A percentile compares a stretch with the other conserved stretches of the same genome.
Evolutionary conservation across 192 early-diverging fungal genomes (phyloP).

Genomic region (Podila clonocystis): DNA sequence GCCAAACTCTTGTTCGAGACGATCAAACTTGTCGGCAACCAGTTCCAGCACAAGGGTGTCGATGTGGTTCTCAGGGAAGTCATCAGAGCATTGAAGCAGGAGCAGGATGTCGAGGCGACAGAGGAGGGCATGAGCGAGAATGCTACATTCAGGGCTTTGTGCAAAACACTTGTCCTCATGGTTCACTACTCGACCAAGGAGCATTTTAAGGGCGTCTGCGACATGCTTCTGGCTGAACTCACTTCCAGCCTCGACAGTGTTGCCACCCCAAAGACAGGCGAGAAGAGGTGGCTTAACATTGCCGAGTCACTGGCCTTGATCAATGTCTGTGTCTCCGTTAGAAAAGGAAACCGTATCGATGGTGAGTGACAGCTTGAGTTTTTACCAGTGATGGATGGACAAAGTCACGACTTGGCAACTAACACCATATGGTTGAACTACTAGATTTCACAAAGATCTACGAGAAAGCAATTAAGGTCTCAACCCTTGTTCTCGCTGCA

Average conservation of each 20-base stretch:
- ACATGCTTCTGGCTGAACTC: conserved; percentile 53
- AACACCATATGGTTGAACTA: background rate
- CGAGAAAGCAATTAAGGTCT: conserved; percentile 45
- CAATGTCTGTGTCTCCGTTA: conserved; percentile 59
- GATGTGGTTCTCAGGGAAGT: conserved; percentile 56
- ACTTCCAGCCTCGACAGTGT: conserved; percentile 30
- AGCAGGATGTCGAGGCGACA: conserved; percentile 27
- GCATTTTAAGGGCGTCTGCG: conserved; percentile 56
- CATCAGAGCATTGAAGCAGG: conserved; percentile 43
- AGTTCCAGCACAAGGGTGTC: conserved; percentile 58
- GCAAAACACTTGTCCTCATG: conserved; percentile 60
- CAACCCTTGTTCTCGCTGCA: conserved; percentile 40
- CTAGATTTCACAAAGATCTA: conserved; percentile 60
- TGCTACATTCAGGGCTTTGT: conserved; percentile 44
- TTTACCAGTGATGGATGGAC: too few species aligned
- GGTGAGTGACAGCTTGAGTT: conserved; percentile 26
- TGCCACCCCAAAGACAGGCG: conserved; percentile 8
- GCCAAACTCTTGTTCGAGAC: conserved; percentile 86
- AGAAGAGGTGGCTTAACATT: conserved; percentile 50
- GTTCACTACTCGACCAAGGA: conserved; percentile 62
- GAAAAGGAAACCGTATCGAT: conserved; percentile 62
- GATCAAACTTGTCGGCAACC: conserved; percentile 72
- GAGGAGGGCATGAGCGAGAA: conserved; percentile 39
- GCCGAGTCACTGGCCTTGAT: conserved; percentile 54
- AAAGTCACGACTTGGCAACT: background rate